A percentile compares a stretch with the other conserved stretches of the same genome.
Conservation (phyloP, 2,329 filamentous ascomycete species). For the Aspergillus phoenicis region DNA sequence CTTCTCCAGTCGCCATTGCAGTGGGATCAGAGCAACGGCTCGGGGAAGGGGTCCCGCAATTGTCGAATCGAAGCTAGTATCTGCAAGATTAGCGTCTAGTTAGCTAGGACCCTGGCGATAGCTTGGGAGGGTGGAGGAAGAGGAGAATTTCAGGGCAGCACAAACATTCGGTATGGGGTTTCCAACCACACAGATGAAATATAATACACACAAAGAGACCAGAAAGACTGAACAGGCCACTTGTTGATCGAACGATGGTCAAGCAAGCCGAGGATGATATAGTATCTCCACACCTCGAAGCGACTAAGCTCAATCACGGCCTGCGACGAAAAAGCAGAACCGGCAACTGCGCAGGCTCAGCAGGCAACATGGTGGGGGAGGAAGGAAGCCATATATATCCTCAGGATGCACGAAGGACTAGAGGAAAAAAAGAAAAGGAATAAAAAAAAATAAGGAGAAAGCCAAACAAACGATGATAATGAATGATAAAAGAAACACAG, state of each 20-base stretch:
- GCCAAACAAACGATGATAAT: too few species aligned
- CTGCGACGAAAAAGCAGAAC: slow-evolving; percentile 10
- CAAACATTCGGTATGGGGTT: neutral
- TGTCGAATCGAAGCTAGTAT: neutral
- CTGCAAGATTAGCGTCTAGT: neutral
- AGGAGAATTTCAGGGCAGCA: neutral
- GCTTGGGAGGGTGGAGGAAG: neutral
- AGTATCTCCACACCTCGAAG: slow-evolving; percentile 1
- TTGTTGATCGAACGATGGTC: neutral
- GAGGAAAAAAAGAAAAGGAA: neutral
- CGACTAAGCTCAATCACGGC: slow-evolving; percentile 1
- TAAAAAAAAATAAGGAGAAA: neutral
- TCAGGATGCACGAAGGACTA: neutral
- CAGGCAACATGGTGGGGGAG: slow-evolving; percentile 2
- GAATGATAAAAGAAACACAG: neutral
- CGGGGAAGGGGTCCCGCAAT: neutral
- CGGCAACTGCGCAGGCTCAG: slow-evolving; percentile 4
- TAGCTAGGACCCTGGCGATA: neutral
- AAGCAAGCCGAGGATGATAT: neutral
- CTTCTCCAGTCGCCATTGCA: slow-evolving; percentile 8
- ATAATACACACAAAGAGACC: neutral
- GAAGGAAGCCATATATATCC: slow-evolving; percentile 4
- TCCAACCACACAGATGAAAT: neutral
- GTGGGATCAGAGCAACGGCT: neutral
- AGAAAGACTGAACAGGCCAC: neutral